A percentile compares a stretch with the other conserved stretches of the same genome.
These are phyloP conservation scores for Hypholoma fasciculare DNA, from an alignment of 768 basidiomycete genomes.

Conservation along the genomic window DNA sequence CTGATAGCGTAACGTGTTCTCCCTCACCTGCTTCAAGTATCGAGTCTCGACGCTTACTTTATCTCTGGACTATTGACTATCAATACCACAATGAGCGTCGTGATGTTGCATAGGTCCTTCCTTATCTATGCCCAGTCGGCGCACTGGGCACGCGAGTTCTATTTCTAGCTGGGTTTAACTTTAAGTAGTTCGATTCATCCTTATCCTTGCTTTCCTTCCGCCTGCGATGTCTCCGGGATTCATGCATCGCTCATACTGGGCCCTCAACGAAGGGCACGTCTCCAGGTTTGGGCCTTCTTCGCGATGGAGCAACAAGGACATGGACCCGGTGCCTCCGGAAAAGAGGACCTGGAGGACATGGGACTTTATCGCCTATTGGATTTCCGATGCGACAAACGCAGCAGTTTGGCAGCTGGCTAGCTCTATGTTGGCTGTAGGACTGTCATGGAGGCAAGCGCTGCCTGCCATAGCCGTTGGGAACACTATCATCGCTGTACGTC, in stretches of 20 bases:
- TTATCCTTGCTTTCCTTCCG: not conserved
- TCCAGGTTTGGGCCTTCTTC: slow-evolving; percentile 50
- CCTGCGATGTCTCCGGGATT: not conserved
- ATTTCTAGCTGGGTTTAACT: not conserved
- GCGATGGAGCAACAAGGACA: slow-evolving; percentile 73
- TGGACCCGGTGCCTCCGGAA: slow-evolving; percentile 70
- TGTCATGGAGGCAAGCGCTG: slow-evolving; percentile 74
- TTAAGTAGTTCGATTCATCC: not conserved
- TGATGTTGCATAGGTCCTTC: not conserved
- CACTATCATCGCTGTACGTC: slow-evolving; percentile 58
- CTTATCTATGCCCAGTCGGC: slow-evolving; percentile 3
- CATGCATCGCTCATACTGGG: slow-evolving; percentile 7
- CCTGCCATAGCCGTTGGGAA: slow-evolving; percentile 73
- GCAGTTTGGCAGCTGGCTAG: slow-evolving; percentile 64
- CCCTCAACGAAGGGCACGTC: slow-evolving; percentile 5
- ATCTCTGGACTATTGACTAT: too few relatives aligned
- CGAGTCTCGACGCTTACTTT: too few relatives aligned
- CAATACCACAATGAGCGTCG: not conserved
- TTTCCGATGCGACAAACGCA: slow-evolving; percentile 49
- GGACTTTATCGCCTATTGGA: slow-evolving; percentile 67
- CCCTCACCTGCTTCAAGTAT: too few relatives aligned
- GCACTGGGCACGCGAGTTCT: not conserved
- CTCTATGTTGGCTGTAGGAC: slow-evolving; percentile 73
- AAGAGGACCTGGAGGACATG: slow-evolving; percentile 66
- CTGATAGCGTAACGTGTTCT: too few relatives aligned